A percentile compares a stretch with the other conserved stretches of the same genome.
These are phyloP conservation scores for Umbellularia californica DNA, from an alignment of 164 flowering plant species.

Conservation along the genomic window DNA sequence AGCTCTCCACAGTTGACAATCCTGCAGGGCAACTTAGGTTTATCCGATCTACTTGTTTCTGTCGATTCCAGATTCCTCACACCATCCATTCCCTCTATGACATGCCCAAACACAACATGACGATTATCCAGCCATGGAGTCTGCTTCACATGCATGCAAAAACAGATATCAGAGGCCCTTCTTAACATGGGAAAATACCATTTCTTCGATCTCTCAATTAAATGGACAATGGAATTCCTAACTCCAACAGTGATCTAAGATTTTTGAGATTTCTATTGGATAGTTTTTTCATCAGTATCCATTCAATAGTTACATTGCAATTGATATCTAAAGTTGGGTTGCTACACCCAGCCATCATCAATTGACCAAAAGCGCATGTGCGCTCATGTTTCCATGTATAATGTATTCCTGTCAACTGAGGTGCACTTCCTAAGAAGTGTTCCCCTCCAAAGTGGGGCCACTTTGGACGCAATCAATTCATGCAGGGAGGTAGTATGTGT, in stretches of 20 bases:
- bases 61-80: constrained; percentile 54
- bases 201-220: too few relatives aligned
- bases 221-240: not conserved
- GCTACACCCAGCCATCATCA: not conserved
- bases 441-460: too few relatives aligned
- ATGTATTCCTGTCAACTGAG: too few relatives aligned
- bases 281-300: not conserved
- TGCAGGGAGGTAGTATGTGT: too few relatives aligned
- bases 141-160: constrained; percentile 27
- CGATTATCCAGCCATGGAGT: constrained; percentile 83
- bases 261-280: not conserved
- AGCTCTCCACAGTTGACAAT: constrained; percentile 66
- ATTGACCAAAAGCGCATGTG: not conserved
- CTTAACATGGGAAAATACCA: not conserved
- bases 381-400: too few relatives aligned
- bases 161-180: constrained; percentile 6
- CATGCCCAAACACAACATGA: constrained; percentile 78
- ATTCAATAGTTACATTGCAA: not conserved
- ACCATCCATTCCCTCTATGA: constrained; percentile 68
- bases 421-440: too few relatives aligned
- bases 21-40: constrained; percentile 53
- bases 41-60: constrained; percentile 61
- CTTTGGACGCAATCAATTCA: too few relatives aligned
- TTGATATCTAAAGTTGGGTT: not conserved
- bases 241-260: not conserved